A percentile compares a stretch with the other conserved stretches of the same genome.
Evolutionary conservation across 805 yeast species (phyloP).

Genomic region (Yamadazyma kitorensis): DNA sequence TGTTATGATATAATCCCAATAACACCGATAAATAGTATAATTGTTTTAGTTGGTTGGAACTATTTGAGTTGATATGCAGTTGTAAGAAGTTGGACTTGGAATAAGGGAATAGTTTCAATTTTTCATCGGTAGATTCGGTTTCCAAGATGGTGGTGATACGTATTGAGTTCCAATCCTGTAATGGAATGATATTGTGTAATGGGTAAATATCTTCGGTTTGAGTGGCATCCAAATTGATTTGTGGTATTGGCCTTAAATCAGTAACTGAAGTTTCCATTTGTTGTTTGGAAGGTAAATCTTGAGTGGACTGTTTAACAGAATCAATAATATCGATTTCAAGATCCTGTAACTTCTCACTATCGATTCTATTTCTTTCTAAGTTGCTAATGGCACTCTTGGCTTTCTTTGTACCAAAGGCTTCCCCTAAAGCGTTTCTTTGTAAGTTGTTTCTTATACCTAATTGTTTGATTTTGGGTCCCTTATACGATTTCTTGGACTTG

Average conservation of each 20-base stretch:
- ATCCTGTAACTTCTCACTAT: constrained; percentile 73
- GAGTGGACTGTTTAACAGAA: constrained; percentile 67
- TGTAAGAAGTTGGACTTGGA: constrained; percentile 54
- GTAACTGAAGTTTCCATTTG: constrained; percentile 56
- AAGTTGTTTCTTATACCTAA: constrained; percentile 46
- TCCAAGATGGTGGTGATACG: constrained; percentile 60
- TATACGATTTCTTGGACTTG: constrained; percentile 51
- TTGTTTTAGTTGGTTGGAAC: constrained; percentile 59
- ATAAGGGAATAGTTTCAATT: constrained; percentile 62
- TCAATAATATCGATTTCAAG: constrained; percentile 81
- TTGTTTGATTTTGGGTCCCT: constrained; percentile 66
- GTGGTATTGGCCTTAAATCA: constrained; percentile 81
- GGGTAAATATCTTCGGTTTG: constrained; percentile 82
- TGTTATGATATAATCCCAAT: constrained; percentile 73
- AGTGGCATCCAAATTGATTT: constrained; percentile 73
- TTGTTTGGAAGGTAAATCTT: constrained; percentile 67
- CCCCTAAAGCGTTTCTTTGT: constrained; percentile 85
- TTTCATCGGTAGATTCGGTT: constrained; percentile 47
- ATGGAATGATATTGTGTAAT: constrained; percentile 64
- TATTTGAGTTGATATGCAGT: constrained; percentile 35
- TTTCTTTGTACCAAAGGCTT: constrained; percentile 94
- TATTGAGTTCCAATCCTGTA: constrained; percentile 58
- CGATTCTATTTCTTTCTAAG: constrained; percentile 79
- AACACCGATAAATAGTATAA: constrained; percentile 79
- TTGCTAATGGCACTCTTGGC: constrained; percentile 88